Percentiles rank a stretch among this genome's conserved stretches.
phyloP scores from a whole-genome alignment of 2,329 filamentous ascomycete genomes.

The Aspergillus alliaceus region DNA sequence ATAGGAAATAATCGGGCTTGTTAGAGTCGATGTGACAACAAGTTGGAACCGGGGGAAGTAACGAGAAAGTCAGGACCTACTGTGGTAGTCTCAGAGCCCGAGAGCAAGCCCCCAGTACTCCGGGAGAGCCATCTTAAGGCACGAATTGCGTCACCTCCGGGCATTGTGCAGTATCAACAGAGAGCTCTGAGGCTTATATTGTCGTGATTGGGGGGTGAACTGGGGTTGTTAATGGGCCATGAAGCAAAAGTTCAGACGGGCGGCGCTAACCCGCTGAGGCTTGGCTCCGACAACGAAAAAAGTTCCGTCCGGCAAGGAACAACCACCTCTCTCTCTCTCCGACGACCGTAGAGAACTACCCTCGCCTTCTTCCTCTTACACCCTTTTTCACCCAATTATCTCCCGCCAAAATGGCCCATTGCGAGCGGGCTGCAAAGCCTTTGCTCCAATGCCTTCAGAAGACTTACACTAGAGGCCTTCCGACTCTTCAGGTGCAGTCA shows the following conservation, averaged over 20 bases:
- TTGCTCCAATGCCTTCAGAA: conserved; percentile 44
- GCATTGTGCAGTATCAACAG: conserved; percentile 27
- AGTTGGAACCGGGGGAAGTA: background rate
- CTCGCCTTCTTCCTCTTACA: background rate
- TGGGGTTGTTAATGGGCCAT: conserved; percentile 5
- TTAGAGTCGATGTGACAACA: conserved; percentile 19
- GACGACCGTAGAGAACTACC: background rate
- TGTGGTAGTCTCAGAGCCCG: conserved; percentile 35
- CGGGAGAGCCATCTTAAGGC: conserved; percentile 40
- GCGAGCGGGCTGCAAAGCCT: conserved; percentile 44
- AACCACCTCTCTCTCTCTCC: conserved; percentile 1
- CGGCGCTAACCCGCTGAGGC: conserved; percentile 33
- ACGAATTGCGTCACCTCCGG: conserved; percentile 36
- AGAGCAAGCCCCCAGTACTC: conserved; percentile 35
- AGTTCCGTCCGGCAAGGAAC: conserved; percentile 31
- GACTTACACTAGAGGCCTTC: conserved; percentile 33
- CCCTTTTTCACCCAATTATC: conserved; percentile 22
- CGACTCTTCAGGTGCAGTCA: conserved; percentile 35
- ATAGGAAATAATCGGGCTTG: conserved; percentile 4
- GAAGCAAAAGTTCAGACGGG: conserved; percentile 38
- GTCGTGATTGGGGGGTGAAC: conserved; percentile 10
- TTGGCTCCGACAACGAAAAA: conserved; percentile 38
- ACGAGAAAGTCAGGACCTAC: conserved; percentile 25
- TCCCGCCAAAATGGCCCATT: conserved; percentile 39
- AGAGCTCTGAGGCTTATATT: conserved; percentile 1